phyloP scores from a whole-genome alignment of 805 yeast species.

The Myxozyma neotropica region DNA sequence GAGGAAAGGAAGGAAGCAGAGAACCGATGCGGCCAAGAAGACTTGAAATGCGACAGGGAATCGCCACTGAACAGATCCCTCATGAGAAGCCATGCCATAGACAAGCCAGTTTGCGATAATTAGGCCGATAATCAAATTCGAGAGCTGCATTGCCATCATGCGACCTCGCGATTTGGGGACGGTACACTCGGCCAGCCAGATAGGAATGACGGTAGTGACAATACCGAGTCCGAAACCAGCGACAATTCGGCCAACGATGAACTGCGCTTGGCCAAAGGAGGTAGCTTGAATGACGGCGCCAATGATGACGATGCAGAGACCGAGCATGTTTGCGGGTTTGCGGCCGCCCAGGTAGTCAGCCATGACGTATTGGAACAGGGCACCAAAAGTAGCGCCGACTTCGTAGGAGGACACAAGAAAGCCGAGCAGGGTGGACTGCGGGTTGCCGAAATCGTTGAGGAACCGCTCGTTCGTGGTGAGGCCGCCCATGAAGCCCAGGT shows the following conservation, averaged over 20 bases:
- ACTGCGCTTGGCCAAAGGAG: constrained; percentile 60
- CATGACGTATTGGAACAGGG: constrained; percentile 56
- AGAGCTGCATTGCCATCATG: constrained; percentile 68
- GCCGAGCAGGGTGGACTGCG: constrained; percentile 40
- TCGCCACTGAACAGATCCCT: constrained; percentile 27
- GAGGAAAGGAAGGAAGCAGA: constrained; percentile 54
- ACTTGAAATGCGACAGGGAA: constrained; percentile 67
- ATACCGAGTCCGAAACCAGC: constrained; percentile 62
- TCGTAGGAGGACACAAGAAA: constrained; percentile 52
- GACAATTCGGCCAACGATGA: constrained; percentile 53
- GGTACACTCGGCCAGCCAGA: constrained; percentile 73
- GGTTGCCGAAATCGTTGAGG: constrained; percentile 22
- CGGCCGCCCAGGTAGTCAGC: constrained; percentile 66
- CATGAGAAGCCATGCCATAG: constrained; percentile 56
- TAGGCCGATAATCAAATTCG: constrained; percentile 67
- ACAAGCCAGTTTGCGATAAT: constrained; percentile 72
- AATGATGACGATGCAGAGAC: constrained; percentile 54
- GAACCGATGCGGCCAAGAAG: constrained; percentile 58
- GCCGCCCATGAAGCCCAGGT: constrained; percentile 80
- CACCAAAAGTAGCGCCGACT: constrained; percentile 71
- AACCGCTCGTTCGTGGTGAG: constrained; percentile 61
- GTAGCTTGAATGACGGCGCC: constrained; percentile 71
- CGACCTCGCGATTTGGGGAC: constrained; percentile 81
- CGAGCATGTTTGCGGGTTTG: constrained; percentile 55
- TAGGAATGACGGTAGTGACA: constrained; percentile 55